Percentiles rank a stretch among this genome's conserved stretches.
phyloP scores from a whole-genome alignment of 169 alveolate species.

The Plasmodium vinckei region DNA sequence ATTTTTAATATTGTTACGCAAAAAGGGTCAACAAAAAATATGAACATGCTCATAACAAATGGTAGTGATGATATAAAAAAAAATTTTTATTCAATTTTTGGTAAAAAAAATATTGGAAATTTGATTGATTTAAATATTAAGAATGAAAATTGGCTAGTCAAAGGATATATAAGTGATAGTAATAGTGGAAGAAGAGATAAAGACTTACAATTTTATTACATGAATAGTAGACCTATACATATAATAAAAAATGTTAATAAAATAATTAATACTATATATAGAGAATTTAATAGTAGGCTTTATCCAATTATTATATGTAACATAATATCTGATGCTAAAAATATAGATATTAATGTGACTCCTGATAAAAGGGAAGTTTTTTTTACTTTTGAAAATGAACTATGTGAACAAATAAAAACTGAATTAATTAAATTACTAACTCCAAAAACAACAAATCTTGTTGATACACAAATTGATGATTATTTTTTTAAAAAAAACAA shows the following conservation, averaged over 20 bases:
- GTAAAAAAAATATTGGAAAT: conserved; percentile 76
- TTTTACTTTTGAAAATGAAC: conserved; percentile 78
- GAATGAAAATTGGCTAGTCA: conserved; percentile 56
- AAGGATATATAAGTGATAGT: conserved; percentile 73
- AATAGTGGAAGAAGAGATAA: conserved; percentile 79
- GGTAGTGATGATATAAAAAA: conserved; percentile 76
- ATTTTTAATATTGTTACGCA: conserved; percentile 31
- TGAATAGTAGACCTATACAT: conserved; percentile 84
- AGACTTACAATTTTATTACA: conserved; percentile 81
- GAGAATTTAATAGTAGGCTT: conserved; percentile 81
- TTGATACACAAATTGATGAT: conserved; percentile 66
- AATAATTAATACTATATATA: conserved; percentile 77
- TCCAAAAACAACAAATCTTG: conserved; percentile 25
- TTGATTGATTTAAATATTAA: conserved; percentile 74
- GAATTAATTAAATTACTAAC: conserved; percentile 39
- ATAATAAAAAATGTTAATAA: conserved; percentile 78
- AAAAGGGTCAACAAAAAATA: conserved; percentile 47
- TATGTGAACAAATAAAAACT: conserved; percentile 48
- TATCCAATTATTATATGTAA: conserved; percentile 81
- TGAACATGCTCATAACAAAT: conserved; percentile 41
- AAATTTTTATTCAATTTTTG: conserved; percentile 77
- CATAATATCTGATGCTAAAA: conserved; percentile 72
- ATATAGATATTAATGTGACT: conserved; percentile 82
- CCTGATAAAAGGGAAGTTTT: conserved; percentile 85
- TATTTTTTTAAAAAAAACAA: conserved; percentile 46